Evolutionary conservation across 768 basidiomycete genomes (phyloP), one percentile per base, ranked within the genome.

Genomic region (Crucibulum laeve): DNA sequence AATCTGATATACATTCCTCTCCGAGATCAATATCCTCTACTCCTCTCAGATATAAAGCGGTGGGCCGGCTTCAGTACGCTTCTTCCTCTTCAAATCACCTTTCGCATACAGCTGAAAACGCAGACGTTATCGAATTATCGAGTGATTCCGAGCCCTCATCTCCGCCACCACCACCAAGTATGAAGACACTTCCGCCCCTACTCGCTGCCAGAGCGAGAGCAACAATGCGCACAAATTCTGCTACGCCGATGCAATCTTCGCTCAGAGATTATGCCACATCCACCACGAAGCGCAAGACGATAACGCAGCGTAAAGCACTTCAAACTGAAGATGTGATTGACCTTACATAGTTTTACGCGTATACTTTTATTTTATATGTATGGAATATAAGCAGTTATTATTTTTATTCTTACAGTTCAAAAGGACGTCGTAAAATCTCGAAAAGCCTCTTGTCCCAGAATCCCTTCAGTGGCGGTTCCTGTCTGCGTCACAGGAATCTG

Each of bases 371-470:
- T 28, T 34, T 15, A 38, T 25, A 38, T 34, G 35, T 17, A 38
- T 34, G 22, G 44, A 46, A 47, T 40, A 25, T 43, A 21, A 52
- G 53, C 44, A 49, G 41, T 44, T 50, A 43, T 34, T 41, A 41
- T 15, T 17, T 19, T 24, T 22, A n/a, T n/a, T n/a, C n/a, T n/a
- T n/a, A 14, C n/a, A 44, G 42, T 46, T 64, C 53, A 79, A 50
- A 75, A 80, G 36, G 56, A 65, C 40, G 68, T 70, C 37, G 80
- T 81, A 58, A 82, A 83, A 60, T 83, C 80, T 54, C 78, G 67
- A 45, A 68, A 72, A 5, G 59, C 53, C 50, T 82, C 76, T 52
- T 79, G 74, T 22, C 61, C 65, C 58, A 79, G 73, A n/a, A 79
- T 61, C 6, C 69, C 76, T 22, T 71, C 71, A 18, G 43, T 44